Percentiles rank a stretch among this genome's conserved stretches.
Conservation (phyloP, 2,329 filamentous ascomycete genomes). For the Aspergillus pseudonomiae region DNA sequence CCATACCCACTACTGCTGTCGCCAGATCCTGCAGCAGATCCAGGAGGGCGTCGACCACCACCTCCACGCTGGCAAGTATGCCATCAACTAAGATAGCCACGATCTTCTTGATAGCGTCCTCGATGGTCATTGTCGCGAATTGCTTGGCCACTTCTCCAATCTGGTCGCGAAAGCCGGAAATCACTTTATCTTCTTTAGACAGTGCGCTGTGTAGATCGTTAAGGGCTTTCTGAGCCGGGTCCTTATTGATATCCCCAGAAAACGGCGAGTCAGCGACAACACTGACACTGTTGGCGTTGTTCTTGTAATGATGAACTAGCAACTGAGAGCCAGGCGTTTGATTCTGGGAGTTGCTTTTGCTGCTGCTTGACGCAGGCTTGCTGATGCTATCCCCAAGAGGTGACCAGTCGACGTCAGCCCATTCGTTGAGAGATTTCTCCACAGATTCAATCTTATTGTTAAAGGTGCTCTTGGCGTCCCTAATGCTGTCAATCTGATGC, state of each 20-base stretch:
- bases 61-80: neutral
- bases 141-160: neutral
- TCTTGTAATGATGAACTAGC: conserved; percentile 7
- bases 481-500: neutral
- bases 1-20: neutral
- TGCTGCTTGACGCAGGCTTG: neutral
- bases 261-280: neutral
- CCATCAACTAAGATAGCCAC: conserved; percentile 3
- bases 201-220: neutral
- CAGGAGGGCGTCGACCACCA: conserved; percentile 11
- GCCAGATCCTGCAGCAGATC: conserved; percentile 3
- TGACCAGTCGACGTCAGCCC: conserved; percentile 10
- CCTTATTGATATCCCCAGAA: neutral
- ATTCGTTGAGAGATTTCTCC: neutral
- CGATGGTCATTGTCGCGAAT: conserved; percentile 1
- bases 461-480: neutral
- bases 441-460: neutral
- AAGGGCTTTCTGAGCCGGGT: neutral
- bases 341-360: neutral
- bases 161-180: neutral
- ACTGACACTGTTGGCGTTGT: neutral
- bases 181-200: conserved; percentile 1
- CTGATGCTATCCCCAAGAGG: neutral
- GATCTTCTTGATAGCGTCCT: neutral
- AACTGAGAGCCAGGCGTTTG: conserved; percentile 11